Evolutionary conservation across 2,329 filamentous ascomycete species (phyloP).

Genomic region (Cladorrhinum sp.): DNA sequence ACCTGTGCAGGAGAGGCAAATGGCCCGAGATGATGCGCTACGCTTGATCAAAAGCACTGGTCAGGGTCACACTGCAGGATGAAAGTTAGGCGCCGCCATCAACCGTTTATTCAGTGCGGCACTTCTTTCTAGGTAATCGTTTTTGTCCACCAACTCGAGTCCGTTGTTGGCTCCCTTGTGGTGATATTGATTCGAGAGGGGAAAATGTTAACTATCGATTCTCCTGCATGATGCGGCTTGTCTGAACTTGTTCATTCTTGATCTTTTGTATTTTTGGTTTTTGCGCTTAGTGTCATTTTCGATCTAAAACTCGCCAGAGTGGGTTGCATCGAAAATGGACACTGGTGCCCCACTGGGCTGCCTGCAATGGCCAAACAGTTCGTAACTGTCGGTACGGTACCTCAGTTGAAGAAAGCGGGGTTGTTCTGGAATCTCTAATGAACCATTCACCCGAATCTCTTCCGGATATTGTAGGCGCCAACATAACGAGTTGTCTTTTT

Average conservation of each 20-base stretch:
- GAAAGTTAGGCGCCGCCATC: background rate
- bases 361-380: too few relatives aligned
- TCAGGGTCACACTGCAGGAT: background rate
- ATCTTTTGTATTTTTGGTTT: background rate
- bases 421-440: too few relatives aligned
- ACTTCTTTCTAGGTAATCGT: background rate
- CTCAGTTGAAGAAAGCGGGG: too few relatives aligned
- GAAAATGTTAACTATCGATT: background rate
- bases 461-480: too few relatives aligned
- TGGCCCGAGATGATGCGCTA: background rate
- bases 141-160: too few relatives aligned
- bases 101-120: constrained; percentile 1
- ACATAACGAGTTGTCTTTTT: too few relatives aligned
- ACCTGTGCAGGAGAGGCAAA: constrained; percentile 3
- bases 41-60: background rate
- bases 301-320: background rate
- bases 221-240: background rate
- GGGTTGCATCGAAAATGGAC: constrained; percentile 2
- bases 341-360: background rate
- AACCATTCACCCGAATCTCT: too few relatives aligned
- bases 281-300: constrained; percentile 2
- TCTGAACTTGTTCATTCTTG: background rate
- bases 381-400: too few relatives aligned
- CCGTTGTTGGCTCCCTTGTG: too few relatives aligned
- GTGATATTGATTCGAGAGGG: too few relatives aligned